Evolutionary conservation across 2,329 filamentous ascomycete species (phyloP), one percentile per base, ranked within the genome.

Genomic region (Hypoxylon sp.): DNA sequence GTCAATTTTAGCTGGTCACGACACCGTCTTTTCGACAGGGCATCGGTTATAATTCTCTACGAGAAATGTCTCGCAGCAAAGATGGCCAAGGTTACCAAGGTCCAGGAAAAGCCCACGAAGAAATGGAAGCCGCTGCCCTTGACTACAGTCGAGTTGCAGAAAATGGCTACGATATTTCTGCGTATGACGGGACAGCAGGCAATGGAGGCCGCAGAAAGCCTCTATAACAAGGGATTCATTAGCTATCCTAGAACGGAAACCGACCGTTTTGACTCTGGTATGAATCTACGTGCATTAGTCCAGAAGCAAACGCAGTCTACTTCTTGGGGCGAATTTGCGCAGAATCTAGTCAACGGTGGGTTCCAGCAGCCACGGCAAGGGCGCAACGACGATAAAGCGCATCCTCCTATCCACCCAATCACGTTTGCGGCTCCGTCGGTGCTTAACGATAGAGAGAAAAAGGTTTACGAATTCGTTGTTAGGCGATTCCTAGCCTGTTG

Each of bases 211-310:
- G 96, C 96, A 3, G 96, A 99, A 80, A 84, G 85, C 4, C 87
- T 99, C 1, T 99, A 99, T 83, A 95, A 94, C 53, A 94, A 92
- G 79, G 96, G 96, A 0, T 98, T 95, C 81, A 97, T 99, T 81
- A 98, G 95, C 80, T 99, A 99, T 80, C 96, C 96, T 1, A 90
- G 96, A 80, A 99, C 96, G 0, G 96, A 99, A 80, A 99, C 96
- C 0, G 96, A 99, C 79, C 92, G 95, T 33, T 99, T 98, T 77
- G 95, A 98, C 76, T 89, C 89, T 75, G 95, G 88, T 3, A 98
- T 98, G 83, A 91, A 98, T 77, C 85, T 99, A 20, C 89, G 88
- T 69, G 88, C 86, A 22, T 83, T 99, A 7, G 88, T 98, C 17
- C 89, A 93, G 75, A 98, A 97, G 77, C 96, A 99, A 79, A 89